A percentile compares a stretch with the other conserved stretches of the same genome.
phyloP scores from a whole-genome alignment of 2,329 filamentous ascomycete genomes.

The Huntiella bhutanensis region DNA sequence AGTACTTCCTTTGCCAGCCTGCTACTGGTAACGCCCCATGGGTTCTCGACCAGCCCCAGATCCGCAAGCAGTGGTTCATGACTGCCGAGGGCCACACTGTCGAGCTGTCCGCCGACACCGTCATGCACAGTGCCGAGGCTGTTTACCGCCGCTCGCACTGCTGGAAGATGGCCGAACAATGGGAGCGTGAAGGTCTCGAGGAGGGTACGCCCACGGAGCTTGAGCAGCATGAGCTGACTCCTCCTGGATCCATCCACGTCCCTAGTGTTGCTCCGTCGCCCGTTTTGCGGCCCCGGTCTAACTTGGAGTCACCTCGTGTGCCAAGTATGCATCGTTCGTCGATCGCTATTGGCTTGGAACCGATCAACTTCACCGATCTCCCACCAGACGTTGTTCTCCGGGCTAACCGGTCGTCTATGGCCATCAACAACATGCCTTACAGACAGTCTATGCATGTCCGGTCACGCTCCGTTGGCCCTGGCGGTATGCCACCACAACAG shows the following conservation, averaged over 20 bases:
- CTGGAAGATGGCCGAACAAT: slow-evolving; percentile 33
- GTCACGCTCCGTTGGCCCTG: slow-evolving; percentile 7
- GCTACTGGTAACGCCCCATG: slow-evolving; percentile 56
- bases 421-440: slow-evolving; percentile 1
- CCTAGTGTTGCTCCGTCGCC: slow-evolving; percentile 3
- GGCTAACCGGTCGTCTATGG: slow-evolving; percentile 6
- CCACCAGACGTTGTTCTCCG: slow-evolving; percentile 4
- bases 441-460: slow-evolving; percentile 6
- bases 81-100: slow-evolving; percentile 41
- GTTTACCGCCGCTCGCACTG: slow-evolving; percentile 40
- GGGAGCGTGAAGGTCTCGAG: slow-evolving; percentile 22
- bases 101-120: slow-evolving; percentile 39
- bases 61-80: slow-evolving; percentile 55
- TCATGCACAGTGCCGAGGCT: slow-evolving; percentile 42
- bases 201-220: slow-evolving; percentile 14
- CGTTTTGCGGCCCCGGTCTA: slow-evolving; percentile 6
- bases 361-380: slow-evolving; percentile 16
- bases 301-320: slow-evolving; percentile 6
- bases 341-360: slow-evolving; percentile 25
- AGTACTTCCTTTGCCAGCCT: slow-evolving; percentile 66
- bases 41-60: slow-evolving; percentile 44
- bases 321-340: slow-evolving; percentile 19
- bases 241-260: slow-evolving; percentile 6
- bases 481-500: slow-evolving; percentile 3
- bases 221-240: slow-evolving; percentile 8